Evolutionary conservation across 495 filamentous ascomycete species (phyloP), one percentile per base, ranked within the genome.

Genomic region (Hypoxylon rickii): DNA sequence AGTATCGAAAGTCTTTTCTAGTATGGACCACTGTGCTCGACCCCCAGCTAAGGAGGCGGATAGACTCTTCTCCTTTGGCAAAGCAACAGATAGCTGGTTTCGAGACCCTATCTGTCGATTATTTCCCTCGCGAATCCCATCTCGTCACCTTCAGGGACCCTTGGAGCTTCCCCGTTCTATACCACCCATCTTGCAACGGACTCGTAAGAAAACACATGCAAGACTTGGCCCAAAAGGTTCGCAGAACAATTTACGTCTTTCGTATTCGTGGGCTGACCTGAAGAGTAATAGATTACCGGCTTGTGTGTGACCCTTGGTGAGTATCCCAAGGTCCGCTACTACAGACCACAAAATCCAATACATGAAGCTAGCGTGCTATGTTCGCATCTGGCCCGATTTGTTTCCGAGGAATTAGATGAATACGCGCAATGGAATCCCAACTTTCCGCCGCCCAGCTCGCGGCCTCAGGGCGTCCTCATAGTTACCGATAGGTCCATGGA

Each of bases 401-500:
- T 97, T 11, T 92, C 97, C 61, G 83, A 88, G 33, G 90, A 96
- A 61, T 73, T 98, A 16, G 95, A 97, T 64, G 79, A 83, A 64
- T 95, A 95, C 66, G 86, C 88, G 1, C 82, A 92, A 63, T 89
- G 78, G 58, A 85, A 96, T 64, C 79, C 81, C 20, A 85, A 91
- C 63, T 97, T 96, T 47, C 92, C 93, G 11, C 88, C 91, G 3
- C 87, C 75, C 19, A 84, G 85, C n/a, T 80, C 84, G 21, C 80
- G 93, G 38, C 95, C 93, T 12, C 85, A 88, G 43, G 92, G 90
- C 11, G 83, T 92, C 5, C 79, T 98, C 1, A 77, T 96, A 58
- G 88, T 98, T 43, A 87, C 89, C 1, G 94, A 98, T 73, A 83
- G 94, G 47, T 89, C 91, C 8, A 90, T 97, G 86, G 94, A 98